Evolutionary conservation across 2,329 filamentous ascomycete genomes (phyloP).

Genomic region (Hypoxylon sp.): DNA sequence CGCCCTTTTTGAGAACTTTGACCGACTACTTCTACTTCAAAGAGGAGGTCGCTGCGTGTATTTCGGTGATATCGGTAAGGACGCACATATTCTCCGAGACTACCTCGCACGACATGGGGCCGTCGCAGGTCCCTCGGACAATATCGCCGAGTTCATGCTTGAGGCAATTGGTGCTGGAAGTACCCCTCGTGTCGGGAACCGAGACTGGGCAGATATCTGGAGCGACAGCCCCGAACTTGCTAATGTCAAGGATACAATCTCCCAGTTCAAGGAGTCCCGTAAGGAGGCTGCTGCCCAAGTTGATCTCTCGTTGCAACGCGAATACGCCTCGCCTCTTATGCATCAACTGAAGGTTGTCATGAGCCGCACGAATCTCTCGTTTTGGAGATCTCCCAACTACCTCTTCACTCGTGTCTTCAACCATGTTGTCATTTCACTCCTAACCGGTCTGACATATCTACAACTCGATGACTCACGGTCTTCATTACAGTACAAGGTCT

Average conservation of each 20-base stretch:
- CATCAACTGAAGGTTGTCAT: constrained; percentile 86
- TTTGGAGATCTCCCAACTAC: constrained; percentile 91
- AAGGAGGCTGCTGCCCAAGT: constrained; percentile 58
- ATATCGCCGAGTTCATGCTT: constrained; percentile 85
- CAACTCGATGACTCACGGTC: constrained; percentile 81
- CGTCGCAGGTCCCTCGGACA: constrained; percentile 68
- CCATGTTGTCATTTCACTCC: constrained; percentile 81
- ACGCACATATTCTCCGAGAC: constrained; percentile 78
- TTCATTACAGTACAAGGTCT: constrained; percentile 87
- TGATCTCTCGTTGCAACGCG: constrained; percentile 73
- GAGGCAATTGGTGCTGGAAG: constrained; percentile 86
- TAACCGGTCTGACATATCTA: constrained; percentile 85
- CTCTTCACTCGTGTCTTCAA: constrained; percentile 90
- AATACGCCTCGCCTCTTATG: constrained; percentile 84
- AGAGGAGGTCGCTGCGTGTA: constrained; percentile 86
- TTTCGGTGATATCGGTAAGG: constrained; percentile 85
- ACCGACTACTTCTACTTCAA: constrained; percentile 83
- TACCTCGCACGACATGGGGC: constrained; percentile 74
- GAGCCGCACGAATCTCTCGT: constrained; percentile 80
- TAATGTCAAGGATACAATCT: constrained; percentile 75
- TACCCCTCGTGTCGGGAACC: constrained; percentile 77
- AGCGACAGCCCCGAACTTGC: constrained; percentile 78
- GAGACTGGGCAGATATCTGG: constrained; percentile 88
- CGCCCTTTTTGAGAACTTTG: constrained; percentile 89
- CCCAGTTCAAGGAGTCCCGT: constrained; percentile 75